These are phyloP conservation scores for Arthrocladium fulminans DNA, from an alignment of 2,329 filamentous ascomycete genomes.

Conservation along the genomic window DNA sequence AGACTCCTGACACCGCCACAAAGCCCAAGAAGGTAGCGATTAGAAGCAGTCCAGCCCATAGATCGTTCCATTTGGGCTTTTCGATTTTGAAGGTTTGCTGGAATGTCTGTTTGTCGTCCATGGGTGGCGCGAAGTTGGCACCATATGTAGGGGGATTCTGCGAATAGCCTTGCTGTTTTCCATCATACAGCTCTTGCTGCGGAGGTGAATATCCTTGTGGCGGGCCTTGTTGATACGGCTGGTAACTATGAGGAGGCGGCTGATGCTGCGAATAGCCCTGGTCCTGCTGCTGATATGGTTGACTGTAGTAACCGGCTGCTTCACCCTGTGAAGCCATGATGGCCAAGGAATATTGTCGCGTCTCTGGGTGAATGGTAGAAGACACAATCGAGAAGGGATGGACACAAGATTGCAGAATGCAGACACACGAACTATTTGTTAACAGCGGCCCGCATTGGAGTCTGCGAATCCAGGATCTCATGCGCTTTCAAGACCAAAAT, in stretches of 20 bases:
- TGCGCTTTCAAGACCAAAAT: background rate
- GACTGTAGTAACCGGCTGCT: slow-evolving; percentile 22
- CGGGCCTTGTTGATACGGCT: slow-evolving; percentile 13
- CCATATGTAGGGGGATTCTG: slow-evolving; percentile 31
- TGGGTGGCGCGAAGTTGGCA: slow-evolving; percentile 29
- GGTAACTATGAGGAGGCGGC: slow-evolving; percentile 10
- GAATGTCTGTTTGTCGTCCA: slow-evolving; percentile 50
- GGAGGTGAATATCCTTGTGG: slow-evolving; percentile 10
- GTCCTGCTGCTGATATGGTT: slow-evolving; percentile 15
- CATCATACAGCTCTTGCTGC: slow-evolving; percentile 15
- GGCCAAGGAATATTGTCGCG: background rate
- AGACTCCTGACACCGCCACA: slow-evolving; percentile 63
- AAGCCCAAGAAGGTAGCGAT: slow-evolving; percentile 64
- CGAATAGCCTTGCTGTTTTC: slow-evolving; percentile 10
- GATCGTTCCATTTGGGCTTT: slow-evolving; percentile 78
- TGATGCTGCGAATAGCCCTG: slow-evolving; percentile 13
- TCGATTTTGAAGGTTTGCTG: slow-evolving; percentile 75
- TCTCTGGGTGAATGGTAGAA: background rate
- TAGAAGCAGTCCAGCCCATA: slow-evolving; percentile 80
- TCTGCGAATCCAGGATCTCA: too few relatives aligned
- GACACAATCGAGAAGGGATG: background rate
- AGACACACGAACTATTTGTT: background rate
- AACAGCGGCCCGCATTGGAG: too few relatives aligned
- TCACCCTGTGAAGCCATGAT: slow-evolving; percentile 21
- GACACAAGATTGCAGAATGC: background rate